phyloP scores from a whole-genome alignment of 2,329 filamentous ascomycete genomes.

The Setomelanomma holmii region DNA sequence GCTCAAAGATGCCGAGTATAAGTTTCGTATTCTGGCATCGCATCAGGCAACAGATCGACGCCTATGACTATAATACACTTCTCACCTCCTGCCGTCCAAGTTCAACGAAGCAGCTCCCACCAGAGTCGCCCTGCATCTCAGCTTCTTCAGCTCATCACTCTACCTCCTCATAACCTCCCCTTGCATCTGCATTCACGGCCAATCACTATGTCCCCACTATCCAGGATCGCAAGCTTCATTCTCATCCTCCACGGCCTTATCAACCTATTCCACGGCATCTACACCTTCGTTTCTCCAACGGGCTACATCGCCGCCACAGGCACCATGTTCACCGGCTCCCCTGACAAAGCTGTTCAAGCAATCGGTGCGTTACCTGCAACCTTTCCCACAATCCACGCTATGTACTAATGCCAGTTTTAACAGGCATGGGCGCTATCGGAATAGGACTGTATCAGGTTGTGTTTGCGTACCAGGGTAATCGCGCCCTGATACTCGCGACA shows the following conservation, averaged over 20 bases:
- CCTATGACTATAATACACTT: too few species aligned
- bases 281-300: constrained; percentile 6
- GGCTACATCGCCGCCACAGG: constrained; percentile 4
- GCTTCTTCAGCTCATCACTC: background rate
- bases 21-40: too few species aligned
- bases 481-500: constrained; percentile 10
- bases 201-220: background rate
- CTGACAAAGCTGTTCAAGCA: constrained; percentile 3
- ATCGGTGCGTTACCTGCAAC: background rate
- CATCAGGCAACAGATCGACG: too few species aligned
- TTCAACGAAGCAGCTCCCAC: background rate
- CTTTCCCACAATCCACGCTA: background rate
- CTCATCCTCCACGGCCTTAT: constrained; percentile 15
- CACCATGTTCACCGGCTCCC: background rate
- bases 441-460: constrained; percentile 22
- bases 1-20: too few species aligned
- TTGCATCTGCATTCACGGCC: background rate
- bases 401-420: background rate
- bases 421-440: constrained; percentile 17
- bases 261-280: constrained; percentile 17
- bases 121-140: too few species aligned
- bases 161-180: background rate
- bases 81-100: too few species aligned
- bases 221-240: constrained; percentile 12
- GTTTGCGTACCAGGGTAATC: constrained; percentile 14